Evolutionary conservation across 169 alveolate genomes (phyloP), one percentile per base, ranked within the genome.

Genomic region (Amoebophrya sp.): DNA sequence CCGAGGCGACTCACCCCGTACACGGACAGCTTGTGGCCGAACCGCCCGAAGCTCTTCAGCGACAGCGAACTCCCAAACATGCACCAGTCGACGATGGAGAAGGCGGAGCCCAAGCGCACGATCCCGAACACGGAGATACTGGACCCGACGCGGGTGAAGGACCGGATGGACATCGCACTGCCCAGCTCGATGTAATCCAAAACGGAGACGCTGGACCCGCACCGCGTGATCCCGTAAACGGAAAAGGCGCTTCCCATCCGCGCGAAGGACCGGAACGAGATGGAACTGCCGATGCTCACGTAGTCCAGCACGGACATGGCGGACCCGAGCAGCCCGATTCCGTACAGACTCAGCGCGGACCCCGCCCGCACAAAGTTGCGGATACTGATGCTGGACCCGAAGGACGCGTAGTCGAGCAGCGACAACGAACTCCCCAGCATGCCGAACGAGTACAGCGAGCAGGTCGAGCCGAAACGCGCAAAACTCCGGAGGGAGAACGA

Each of bases 11-110:
- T 12, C 23, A 39, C 91, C 66, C 53, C 91, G 77, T 39, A 39
- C 40, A 89, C 91, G 66, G 91, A 89, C 23, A 89, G 77, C 66
- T 41, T 89, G 39, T 23, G 33, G 35, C 91, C 91, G 91, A 89
- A 89, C 38, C 91, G 91, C 18, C 77, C 77, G 53, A 89, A 89
- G 39, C 66, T 38, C 66, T 41, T 38, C 39, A 89, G n/a, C 23
- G 77, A 40, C 32, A 89, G 77, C 14, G 77, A 40, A 39, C 77
- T 39, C 38, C 91, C 91, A 32, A 89, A 89, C 66, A 41, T 89
- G 66, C 77, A 39, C 40, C 91, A 25, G 23, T 39, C 91, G 25
- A 89, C 29, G 47, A 89, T 41, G 91, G 91, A 89, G 77, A 39
- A 89, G 91, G 32, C 66, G 32, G 77, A 40, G 23, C 91, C 91